These are phyloP conservation scores for Lasiosphaeria hispida DNA, from an alignment of 495 filamentous ascomycete genomes.

Conservation along the genomic window DNA sequence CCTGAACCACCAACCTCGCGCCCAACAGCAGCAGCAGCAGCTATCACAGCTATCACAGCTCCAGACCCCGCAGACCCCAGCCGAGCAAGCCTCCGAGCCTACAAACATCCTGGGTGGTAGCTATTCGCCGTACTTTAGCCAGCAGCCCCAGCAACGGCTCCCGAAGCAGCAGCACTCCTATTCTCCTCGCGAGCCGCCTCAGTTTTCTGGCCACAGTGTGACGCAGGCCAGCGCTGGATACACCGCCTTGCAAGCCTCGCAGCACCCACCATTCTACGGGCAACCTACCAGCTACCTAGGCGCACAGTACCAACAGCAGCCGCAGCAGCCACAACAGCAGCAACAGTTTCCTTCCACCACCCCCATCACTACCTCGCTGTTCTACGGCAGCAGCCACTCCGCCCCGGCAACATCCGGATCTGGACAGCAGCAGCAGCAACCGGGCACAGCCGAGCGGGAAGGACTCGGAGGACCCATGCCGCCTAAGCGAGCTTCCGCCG, in stretches of 20 bases:
- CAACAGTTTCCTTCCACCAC: too few species aligned
- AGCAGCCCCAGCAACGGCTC: neutral
- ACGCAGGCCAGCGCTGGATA: constrained; percentile 5
- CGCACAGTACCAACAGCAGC: constrained; percentile 8
- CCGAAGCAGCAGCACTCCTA: too few species aligned
- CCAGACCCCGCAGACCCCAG: neutral
- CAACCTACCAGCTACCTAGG: neutral
- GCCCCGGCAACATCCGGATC: neutral
- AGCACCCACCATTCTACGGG: constrained; percentile 3
- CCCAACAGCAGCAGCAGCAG: constrained; percentile 24
- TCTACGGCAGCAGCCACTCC: too few species aligned
- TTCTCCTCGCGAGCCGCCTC: too few species aligned
- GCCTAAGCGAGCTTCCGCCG: constrained; percentile 41
- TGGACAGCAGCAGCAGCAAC: too few species aligned
- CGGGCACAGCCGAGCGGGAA: too few species aligned
- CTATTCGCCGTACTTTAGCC: constrained; percentile 2
- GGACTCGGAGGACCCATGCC: constrained; percentile 35
- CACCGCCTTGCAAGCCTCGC: neutral
- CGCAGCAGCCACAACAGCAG: neutral
- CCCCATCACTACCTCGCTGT: too few species aligned
- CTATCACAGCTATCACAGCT: constrained; percentile 12
- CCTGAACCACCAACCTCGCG: constrained; percentile 17
- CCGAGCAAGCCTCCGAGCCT: neutral
- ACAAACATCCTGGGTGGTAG: too few species aligned
- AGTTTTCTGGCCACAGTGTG: neutral